phyloP scores from a whole-genome alignment of 1,284 basidiomycete genomes.

The Fistulinella cinereoalba region DNA sequence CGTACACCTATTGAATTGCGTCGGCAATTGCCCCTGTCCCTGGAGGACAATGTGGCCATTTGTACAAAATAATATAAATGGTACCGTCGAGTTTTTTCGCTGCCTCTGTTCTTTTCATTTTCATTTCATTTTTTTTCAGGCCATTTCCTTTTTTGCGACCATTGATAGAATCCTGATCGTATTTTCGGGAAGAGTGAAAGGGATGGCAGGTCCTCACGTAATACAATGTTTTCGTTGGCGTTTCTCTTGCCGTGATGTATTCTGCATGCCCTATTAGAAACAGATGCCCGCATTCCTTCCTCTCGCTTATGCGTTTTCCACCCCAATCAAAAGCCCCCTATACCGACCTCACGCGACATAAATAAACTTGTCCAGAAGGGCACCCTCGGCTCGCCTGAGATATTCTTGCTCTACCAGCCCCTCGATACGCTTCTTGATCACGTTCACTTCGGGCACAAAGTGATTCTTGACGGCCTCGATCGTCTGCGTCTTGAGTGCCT shows the following conservation, averaged over 20 bases:
- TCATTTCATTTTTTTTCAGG: not conserved
- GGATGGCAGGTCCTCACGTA: too few species aligned
- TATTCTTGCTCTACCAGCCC: constrained; percentile 85
- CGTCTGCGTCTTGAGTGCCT: constrained; percentile 75
- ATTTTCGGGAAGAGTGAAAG: not conserved
- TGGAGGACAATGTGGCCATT: not conserved
- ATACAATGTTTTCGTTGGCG: too few species aligned
- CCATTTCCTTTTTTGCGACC: not conserved
- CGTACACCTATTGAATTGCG: too few species aligned
- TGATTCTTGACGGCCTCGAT: constrained; percentile 80
- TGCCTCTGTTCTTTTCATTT: not conserved
- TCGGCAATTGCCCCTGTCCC: not conserved
- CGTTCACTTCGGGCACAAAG: constrained; percentile 68
- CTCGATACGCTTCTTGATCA: constrained; percentile 84
- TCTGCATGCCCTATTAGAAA: not conserved
- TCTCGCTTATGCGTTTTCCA: too few species aligned
- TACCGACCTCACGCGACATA: constrained; percentile 73
- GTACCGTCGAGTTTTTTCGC: not conserved
- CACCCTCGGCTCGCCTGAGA: constrained; percentile 70
- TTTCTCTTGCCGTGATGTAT: too few species aligned
- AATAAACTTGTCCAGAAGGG: constrained; percentile 66
- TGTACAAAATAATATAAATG: not conserved
- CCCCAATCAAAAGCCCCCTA: too few species aligned
- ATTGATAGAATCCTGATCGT: not conserved
- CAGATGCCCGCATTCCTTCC: not conserved